Base-by-base conservation (phyloP, 1,284 basidiomycete genomes). In the Moniliophthora roreri region DNA sequence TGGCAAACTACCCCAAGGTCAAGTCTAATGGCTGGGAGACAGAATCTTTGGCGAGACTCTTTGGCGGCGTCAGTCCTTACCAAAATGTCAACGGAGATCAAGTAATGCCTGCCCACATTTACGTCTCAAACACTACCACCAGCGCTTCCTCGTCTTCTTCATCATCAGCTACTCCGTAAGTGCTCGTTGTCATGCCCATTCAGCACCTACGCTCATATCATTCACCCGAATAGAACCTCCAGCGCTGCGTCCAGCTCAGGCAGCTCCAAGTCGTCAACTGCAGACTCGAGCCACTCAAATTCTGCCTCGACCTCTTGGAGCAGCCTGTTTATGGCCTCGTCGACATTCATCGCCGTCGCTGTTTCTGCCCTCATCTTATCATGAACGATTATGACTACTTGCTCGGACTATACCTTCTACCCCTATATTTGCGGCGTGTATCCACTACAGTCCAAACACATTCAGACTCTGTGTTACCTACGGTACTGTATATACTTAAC, bases 11-110 rank as follows among this genome's bases (percentile, higher is more conserved):
- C 67, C 83, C 87, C 3, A 56, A 81, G 40, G 84, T 93, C 64
- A 71, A 75, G 51, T 58, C 73, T 11, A 84, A 84, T 57, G 84
- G 83, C 28, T 95, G 92, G 92, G 78, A 78, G 42, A 71, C 79
- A 37, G 64, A 70, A 34, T 87, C 83, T 45, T 70, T 88, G 41
- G 77, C 81, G 10, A 69, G 75, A 50, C 62, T 84, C 44, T 67
- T 78, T 36, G 76, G 72, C 48, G 66, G 70, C 23, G 64, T 67
- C 21, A 21, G 40, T 23, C 28, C 73, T 13, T 90, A 87, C 62
- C 78, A 80, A 67, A 89, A 89, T 63, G 73, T 79, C 8, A 57
- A 39, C 66, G 32, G 24, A 23, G 51, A 52, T 8, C 24, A 37
- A 26, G 55, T 56, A 23, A 28, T 39, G 10, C 21, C 48, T 21